Conservation (phyloP, 768 basidiomycete genomes). For the Nevesoporus exiguus region DNA sequence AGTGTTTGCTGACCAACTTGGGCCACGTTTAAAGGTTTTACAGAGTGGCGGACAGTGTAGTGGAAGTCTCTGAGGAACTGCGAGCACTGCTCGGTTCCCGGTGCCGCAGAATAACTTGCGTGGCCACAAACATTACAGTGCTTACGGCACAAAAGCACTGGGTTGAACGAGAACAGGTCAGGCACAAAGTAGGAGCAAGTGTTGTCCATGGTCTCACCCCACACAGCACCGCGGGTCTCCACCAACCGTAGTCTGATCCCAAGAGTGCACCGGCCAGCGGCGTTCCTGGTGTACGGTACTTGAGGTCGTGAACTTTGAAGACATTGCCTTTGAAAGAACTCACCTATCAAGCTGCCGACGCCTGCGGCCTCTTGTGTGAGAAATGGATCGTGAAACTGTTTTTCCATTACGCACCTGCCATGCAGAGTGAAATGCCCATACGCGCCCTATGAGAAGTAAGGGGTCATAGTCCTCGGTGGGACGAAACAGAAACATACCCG, state of each 20-base stretch:
- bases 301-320: slow-evolving; percentile 18
- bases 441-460: slow-evolving; percentile 27
- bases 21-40: not conserved
- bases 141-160: slow-evolving; percentile 20
- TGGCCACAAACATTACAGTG: slow-evolving; percentile 10
- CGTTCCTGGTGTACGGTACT: slow-evolving; percentile 37
- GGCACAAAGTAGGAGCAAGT: not conserved
- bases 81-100: not conserved
- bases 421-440: slow-evolving; percentile 48
- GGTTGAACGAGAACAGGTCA: not conserved
- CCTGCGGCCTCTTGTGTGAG: slow-evolving; percentile 15
- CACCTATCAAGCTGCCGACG: slow-evolving; percentile 23
- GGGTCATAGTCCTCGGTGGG: not conserved
- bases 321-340: not conserved
- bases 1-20: not conserved
- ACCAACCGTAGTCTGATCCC: slow-evolving; percentile 50
- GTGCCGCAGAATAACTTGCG: slow-evolving; percentile 9
- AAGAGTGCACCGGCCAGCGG: slow-evolving; percentile 58
- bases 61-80: not conserved
- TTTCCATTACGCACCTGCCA: slow-evolving; percentile 35
- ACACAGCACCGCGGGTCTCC: slow-evolving; percentile 50
- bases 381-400: not conserved
- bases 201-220: slow-evolving; percentile 31
- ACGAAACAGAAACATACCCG: slow-evolving; percentile 30
- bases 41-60: not conserved